phyloP scores from a whole-genome alignment of 2,329 filamentous ascomycete species.

The Karstenula rhodostoma region DNA sequence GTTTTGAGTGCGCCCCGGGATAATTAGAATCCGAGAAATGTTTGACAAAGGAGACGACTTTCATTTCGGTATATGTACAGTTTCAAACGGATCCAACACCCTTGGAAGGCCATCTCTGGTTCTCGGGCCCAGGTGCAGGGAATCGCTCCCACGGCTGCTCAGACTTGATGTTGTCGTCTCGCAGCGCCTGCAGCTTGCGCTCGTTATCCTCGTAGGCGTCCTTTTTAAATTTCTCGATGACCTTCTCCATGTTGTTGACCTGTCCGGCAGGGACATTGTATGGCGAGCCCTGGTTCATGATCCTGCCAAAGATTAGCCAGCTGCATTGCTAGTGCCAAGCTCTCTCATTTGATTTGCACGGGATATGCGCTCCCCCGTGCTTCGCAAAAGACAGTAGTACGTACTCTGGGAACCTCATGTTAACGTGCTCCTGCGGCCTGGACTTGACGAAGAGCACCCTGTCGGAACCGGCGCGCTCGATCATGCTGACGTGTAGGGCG shows the following conservation, averaged over 20 bases:
- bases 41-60: constrained; percentile 11
- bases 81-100: neutral
- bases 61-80: constrained; percentile 16
- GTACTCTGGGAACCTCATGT: constrained; percentile 71
- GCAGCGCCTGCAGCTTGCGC: constrained; percentile 58
- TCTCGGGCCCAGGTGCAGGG: constrained; percentile 5
- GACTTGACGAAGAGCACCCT: constrained; percentile 64
- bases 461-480: constrained; percentile 71
- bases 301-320: constrained; percentile 52
- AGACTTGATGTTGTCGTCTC: constrained; percentile 42
- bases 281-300: constrained; percentile 69
- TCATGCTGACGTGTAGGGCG: constrained; percentile 65
- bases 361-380: neutral
- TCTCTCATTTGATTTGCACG: neutral
- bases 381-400: constrained; percentile 44
- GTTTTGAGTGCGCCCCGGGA: neutral
- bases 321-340: neutral
- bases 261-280: constrained; percentile 71
- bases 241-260: constrained; percentile 64
- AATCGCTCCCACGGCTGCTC: constrained; percentile 39
- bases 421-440: constrained; percentile 58
- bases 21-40: neutral
- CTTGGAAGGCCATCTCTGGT: constrained; percentile 10
- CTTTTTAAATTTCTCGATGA: constrained; percentile 70
- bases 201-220: constrained; percentile 65